These are phyloP conservation scores for Hyphopichia buzzinii DNA, from an alignment of 1,139 yeast species.

Conservation along the genomic window DNA sequence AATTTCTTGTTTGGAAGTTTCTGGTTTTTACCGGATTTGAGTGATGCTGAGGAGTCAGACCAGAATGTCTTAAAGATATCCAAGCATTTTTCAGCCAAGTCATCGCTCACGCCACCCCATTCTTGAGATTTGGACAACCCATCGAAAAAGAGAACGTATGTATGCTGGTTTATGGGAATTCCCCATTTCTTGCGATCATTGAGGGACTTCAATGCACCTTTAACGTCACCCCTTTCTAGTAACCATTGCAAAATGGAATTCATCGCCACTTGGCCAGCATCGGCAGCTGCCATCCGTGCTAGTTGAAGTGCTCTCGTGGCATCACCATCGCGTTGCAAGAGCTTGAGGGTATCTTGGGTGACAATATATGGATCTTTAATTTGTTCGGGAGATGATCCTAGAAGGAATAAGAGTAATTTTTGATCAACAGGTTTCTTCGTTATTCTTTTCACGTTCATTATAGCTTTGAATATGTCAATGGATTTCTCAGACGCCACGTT, in stretches of 20 bases:
- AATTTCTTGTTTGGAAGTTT: slow-evolving; percentile 3
- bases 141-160: slow-evolving; percentile 54
- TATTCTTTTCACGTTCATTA: slow-evolving; percentile 23
- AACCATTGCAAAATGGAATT: slow-evolving; percentile 55
- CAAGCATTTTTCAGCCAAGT: slow-evolving; percentile 20
- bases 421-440: slow-evolving; percentile 35
- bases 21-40: not conserved
- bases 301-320: slow-evolving; percentile 52
- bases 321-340: slow-evolving; percentile 46
- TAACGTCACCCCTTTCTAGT: slow-evolving; percentile 37
- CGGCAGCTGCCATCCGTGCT: slow-evolving; percentile 43
- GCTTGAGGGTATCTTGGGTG: slow-evolving; percentile 49
- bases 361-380: slow-evolving; percentile 56
- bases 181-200: slow-evolving; percentile 62
- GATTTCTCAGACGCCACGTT: slow-evolving; percentile 20
- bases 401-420: slow-evolving; percentile 45
- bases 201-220: slow-evolving; percentile 46
- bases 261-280: slow-evolving; percentile 57
- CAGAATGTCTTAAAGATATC: slow-evolving; percentile 21
- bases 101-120: slow-evolving; percentile 33
- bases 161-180: slow-evolving; percentile 50
- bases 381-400: slow-evolving; percentile 59
- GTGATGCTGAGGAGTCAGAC: slow-evolving; percentile 1
- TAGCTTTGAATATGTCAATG: slow-evolving; percentile 26
- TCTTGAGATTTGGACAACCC: slow-evolving; percentile 48